Conservation (phyloP, 495 filamentous ascomycete genomes). For the Cairneyella variabilis region DNA sequence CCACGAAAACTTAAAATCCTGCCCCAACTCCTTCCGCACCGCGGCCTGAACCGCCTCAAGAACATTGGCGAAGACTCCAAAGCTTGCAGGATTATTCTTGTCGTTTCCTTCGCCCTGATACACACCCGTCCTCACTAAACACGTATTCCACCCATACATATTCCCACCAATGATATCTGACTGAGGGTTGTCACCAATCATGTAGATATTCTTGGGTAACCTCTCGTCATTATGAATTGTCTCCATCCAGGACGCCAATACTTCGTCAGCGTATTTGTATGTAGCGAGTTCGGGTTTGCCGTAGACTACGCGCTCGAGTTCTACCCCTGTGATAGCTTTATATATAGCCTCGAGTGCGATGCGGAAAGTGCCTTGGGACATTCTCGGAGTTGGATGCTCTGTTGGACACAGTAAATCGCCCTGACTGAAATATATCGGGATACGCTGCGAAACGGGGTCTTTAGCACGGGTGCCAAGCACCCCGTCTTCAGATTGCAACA, state of each 20-base stretch:
- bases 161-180: conserved; percentile 88
- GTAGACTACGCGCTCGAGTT: conserved; percentile 61
- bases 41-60: conserved; percentile 51
- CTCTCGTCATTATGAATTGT: conserved; percentile 31
- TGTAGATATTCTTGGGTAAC: conserved; percentile 66
- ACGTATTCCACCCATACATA: conserved; percentile 68
- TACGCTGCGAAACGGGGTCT: conserved; percentile 62
- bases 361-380: conserved; percentile 90
- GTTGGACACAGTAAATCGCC: conserved; percentile 86
- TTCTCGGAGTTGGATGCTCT: conserved; percentile 70
- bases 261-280: conserved; percentile 77
- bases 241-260: conserved; percentile 57
- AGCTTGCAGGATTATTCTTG: conserved; percentile 52
- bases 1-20: conserved; percentile 56
- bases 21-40: conserved; percentile 51
- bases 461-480: conserved; percentile 61
- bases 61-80: conserved; percentile 54
- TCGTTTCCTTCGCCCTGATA: conserved; percentile 52
- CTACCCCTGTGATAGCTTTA: conserved; percentile 63
- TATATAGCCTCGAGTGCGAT: conserved; percentile 78
- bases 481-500: conserved; percentile 68
- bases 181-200: conserved; percentile 94
- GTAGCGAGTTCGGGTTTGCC: conserved; percentile 81
- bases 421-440: conserved; percentile 86
- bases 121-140: conserved; percentile 86